These are phyloP conservation scores for Limtongia smithiae DNA, from an alignment of 805 yeast genomes.

Conservation along the genomic window DNA sequence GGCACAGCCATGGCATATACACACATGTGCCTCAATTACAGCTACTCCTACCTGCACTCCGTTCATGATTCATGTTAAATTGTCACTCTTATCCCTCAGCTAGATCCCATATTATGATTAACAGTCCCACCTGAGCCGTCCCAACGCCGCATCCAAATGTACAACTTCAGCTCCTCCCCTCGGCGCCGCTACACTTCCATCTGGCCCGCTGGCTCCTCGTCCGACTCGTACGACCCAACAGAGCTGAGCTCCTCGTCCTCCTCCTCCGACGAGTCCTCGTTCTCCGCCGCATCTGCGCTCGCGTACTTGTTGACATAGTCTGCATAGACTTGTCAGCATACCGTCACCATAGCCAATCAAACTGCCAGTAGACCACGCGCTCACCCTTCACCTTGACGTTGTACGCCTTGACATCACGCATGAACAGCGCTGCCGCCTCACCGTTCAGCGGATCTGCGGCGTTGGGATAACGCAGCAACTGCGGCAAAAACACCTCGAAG, in stretches of 20 bases:
- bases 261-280: constrained; percentile 42
- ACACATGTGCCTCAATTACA: too few relatives aligned
- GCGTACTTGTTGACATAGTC: constrained; percentile 74
- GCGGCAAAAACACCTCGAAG: constrained; percentile 91
- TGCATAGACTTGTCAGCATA: constrained; percentile 3
- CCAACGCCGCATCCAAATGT: too few relatives aligned
- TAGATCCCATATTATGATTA: too few relatives aligned
- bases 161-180: background rate
- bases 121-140: too few relatives aligned
- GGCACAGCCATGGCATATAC: too few relatives aligned
- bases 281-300: constrained; percentile 47
- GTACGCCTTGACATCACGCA: constrained; percentile 64
- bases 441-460: constrained; percentile 91
- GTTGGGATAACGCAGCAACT: constrained; percentile 84
- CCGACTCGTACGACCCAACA: constrained; percentile 41
- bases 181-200: constrained; percentile 36
- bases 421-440: constrained; percentile 78
- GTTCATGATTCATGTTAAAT: too few relatives aligned
- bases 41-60: too few relatives aligned
- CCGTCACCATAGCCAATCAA: too few relatives aligned
- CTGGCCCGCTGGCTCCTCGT: constrained; percentile 42
- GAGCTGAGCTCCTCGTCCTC: constrained; percentile 43
- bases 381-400: constrained; percentile 55
- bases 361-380: background rate
- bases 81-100: too few relatives aligned